Conservation (phyloP, 768 basidiomycete genomes). For the Porpolomopsis calyptriformis region DNA sequence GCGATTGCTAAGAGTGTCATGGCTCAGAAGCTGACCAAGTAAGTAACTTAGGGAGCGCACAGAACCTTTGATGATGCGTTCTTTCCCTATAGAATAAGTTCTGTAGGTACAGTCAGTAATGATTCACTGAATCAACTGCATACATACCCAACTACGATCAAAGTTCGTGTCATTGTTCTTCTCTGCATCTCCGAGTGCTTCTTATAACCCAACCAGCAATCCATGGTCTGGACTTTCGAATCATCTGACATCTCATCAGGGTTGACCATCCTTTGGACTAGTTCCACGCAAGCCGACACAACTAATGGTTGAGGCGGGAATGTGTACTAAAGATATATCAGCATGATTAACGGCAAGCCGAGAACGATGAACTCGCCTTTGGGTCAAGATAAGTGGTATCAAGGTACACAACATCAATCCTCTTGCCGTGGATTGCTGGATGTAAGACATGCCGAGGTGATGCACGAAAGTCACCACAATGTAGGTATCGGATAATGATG, state of each 20-base stretch:
- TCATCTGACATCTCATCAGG: conserved; percentile 7
- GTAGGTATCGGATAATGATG: conserved; percentile 75
- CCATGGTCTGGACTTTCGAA: conserved; percentile 30
- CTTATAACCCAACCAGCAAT: conserved; percentile 38
- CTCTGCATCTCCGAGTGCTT: conserved; percentile 25
- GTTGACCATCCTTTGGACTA: conserved; percentile 49
- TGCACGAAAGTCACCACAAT: conserved; percentile 91
- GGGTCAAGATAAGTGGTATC: conserved; percentile 96
- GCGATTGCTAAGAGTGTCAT: conserved; percentile 56
- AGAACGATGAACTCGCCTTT: conserved; percentile 92
- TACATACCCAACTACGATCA: conserved; percentile 67
- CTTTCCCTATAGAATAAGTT: conserved; percentile 96
- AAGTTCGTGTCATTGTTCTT: conserved; percentile 26
- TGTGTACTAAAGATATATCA: conserved; percentile 72
- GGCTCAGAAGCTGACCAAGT: conserved; percentile 1
- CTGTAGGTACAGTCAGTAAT: conserved; percentile 26
- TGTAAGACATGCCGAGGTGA: conserved; percentile 82
- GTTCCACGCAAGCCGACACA: conserved; percentile 81
- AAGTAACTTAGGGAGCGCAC: background rate
- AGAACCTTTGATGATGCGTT: conserved; percentile 89
- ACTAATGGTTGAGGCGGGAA: conserved; percentile 96
- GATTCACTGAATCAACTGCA: background rate
- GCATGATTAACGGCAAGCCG: conserved; percentile 63
- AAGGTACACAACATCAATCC: conserved; percentile 80
- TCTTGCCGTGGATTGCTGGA: conserved; percentile 70